These are phyloP conservation scores for Clavulina sp. DNA, from an alignment of 768 basidiomycete species.

Conservation along the genomic window DNA sequence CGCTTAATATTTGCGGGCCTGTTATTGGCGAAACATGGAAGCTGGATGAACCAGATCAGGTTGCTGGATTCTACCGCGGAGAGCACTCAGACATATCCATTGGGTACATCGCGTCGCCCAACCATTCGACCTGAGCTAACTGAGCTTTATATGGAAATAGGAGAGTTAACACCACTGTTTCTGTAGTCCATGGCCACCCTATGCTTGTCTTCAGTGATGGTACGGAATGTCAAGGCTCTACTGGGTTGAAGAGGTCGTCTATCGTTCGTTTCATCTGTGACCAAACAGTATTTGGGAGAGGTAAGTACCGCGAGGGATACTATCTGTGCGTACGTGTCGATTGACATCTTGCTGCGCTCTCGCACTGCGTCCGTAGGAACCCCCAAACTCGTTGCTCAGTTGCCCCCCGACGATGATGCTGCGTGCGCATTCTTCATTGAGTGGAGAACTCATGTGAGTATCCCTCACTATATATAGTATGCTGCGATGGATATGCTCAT, in stretches of 20 bases:
- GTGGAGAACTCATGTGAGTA: constrained; percentile 62
- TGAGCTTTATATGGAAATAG: constrained; percentile 18
- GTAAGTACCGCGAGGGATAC: constrained; percentile 22
- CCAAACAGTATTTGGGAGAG: constrained; percentile 36
- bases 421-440: constrained; percentile 71
- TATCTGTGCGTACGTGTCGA: no score
- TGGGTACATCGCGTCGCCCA: constrained; percentile 29
- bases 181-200: constrained; percentile 33
- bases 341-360: neutral
- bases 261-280: constrained; percentile 68
- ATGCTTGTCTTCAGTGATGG: constrained; percentile 43
- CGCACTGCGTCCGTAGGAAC: constrained; percentile 19
- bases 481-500: no score
- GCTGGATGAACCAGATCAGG: constrained; percentile 23
- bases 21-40: constrained; percentile 43
- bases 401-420: constrained; percentile 45
- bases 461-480: no score
- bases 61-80: constrained; percentile 44
- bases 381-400: constrained; percentile 43
- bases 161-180: constrained; percentile 45
- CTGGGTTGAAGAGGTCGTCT: constrained; percentile 27
- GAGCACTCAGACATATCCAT: constrained; percentile 54
- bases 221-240: constrained; percentile 39
- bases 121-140: neutral
- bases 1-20: constrained; percentile 47